phyloP scores from a whole-genome alignment of 306 rosid genomes.

The Echinosophora koreensis region DNA sequence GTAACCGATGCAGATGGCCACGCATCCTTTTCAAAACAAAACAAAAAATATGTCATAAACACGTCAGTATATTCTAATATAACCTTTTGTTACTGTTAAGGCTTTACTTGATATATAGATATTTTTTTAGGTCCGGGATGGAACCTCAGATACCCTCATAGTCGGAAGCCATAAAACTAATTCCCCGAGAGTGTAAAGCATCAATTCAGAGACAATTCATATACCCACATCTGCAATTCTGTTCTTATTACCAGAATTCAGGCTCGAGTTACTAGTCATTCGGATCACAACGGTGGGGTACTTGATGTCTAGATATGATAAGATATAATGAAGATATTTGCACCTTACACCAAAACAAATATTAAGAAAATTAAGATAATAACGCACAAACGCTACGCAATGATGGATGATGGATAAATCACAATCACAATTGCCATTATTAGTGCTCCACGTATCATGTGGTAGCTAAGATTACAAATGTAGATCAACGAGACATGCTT shows the following conservation, averaged over 20 bases:
- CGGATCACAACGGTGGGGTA: no score
- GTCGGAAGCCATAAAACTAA: no score
- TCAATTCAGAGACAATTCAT: no score
- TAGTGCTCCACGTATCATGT: conserved; percentile 15
- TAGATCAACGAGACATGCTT: conserved; percentile 36
- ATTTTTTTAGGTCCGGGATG: no score
- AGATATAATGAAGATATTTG: not conserved
- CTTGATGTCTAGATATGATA: not conserved
- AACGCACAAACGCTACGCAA: conserved; percentile 26
- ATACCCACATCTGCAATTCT: no score
- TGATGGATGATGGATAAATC: conserved; percentile 11
- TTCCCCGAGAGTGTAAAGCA: no score
- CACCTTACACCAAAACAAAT: conserved; percentile 31
- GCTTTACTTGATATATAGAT: not conserved
- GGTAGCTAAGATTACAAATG: conserved; percentile 42
- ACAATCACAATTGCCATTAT: conserved; percentile 43
- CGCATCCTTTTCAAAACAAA: no score
- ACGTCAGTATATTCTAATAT: not conserved
- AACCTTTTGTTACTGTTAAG: not conserved
- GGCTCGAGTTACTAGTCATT: no score
- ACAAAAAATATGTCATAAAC: not conserved
- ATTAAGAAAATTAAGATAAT: conserved; percentile 38
- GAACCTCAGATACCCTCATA: no score
- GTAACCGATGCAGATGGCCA: no score
- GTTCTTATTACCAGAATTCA: no score